Evolutionary conservation across 768 basidiomycete genomes (phyloP), one percentile per base, ranked within the genome.

Genomic region (Trametes villosa): DNA sequence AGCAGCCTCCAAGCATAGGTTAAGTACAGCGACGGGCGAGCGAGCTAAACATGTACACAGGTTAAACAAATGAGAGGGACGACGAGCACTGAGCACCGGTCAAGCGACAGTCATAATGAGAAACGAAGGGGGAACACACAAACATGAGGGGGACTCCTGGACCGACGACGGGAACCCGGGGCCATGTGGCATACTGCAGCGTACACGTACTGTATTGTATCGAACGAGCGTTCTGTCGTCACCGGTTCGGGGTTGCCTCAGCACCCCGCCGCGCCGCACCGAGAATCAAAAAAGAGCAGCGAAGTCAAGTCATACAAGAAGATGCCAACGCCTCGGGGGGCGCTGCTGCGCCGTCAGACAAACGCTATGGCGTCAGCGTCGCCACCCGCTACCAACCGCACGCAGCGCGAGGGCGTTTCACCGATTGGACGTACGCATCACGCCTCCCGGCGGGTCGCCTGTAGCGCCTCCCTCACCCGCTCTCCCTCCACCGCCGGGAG

Each of bases 221-320:
- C 29, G n/a, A 42, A 56, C 45, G 54, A 56, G 41, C 54, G 54
- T 56, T 56, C 54, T 56, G 54, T 56, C 54, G 45, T 56, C 15
- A 22, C 22, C 24, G 22, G 36, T 38, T 15, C 13, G 36, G 36
- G 36, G 15, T 7, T 17, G 36, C 4, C 36, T 38, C 36, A 38
- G 13, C 36, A 38, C n/a, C n/a, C n/a, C n/a, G 36, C 13, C 18
- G 36, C 36, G n/a, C 36, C 8, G 18, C 24, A 52, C 36, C 17
- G 12, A 40, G 6, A 29, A 29, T 18, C 26, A 53, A 30, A 30
- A n/a, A 29, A 40, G 24, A 38, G 34, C 17, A 26, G n/a, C 36
- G 22, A 26, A 18, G 22, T 45, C 36, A 26, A 18, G 22, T 45
- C 53, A 29, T 44, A 54, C 53, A 54, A 54, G 38, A 13, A n/a